Percentiles rank a stretch among this genome's conserved stretches.
These are phyloP conservation scores for Pythium vanterpoolii DNA, from an alignment of 352 stramenopile genomes.

Conservation along the genomic window DNA sequence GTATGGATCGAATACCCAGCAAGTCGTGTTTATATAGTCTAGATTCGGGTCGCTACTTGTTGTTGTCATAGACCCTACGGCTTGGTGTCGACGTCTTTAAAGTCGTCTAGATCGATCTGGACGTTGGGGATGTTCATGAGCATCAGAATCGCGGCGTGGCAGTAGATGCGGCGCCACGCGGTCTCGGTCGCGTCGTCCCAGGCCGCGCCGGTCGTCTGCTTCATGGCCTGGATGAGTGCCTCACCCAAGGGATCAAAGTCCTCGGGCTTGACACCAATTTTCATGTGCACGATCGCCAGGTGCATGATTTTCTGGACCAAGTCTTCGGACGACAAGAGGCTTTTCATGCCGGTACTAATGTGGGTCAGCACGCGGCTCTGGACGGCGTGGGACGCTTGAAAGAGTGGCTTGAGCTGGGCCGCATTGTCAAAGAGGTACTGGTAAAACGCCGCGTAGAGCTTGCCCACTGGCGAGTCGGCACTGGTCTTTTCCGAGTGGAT, in stretches of 20 bases:
- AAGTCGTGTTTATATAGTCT: too few relatives aligned
- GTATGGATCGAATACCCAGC: too few relatives aligned
- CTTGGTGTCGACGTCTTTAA: slow-evolving; percentile 26
- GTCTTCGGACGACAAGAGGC: slow-evolving; percentile 47
- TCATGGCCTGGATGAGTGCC: slow-evolving; percentile 60
- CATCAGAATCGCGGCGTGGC: slow-evolving; percentile 55
- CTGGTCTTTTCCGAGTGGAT: slow-evolving; percentile 54
- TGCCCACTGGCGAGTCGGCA: slow-evolving; percentile 43
- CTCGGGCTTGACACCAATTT: slow-evolving; percentile 61
- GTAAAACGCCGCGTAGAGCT: slow-evolving; percentile 68
- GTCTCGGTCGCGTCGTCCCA: slow-evolving; percentile 49
- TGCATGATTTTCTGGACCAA: slow-evolving; percentile 59
- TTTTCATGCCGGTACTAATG: slow-evolving; percentile 64
- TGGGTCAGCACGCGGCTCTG: slow-evolving; percentile 64
- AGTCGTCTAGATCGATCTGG: slow-evolving; percentile 46
- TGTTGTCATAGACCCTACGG: too few relatives aligned
- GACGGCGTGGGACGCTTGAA: slow-evolving; percentile 62
- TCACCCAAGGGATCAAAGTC: slow-evolving; percentile 63
- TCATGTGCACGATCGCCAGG: slow-evolving; percentile 55
- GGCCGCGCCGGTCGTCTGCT: slow-evolving; percentile 37
- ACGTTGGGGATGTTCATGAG: slow-evolving; percentile 61
- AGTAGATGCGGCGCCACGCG: slow-evolving; percentile 59
- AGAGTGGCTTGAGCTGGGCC: slow-evolving; percentile 59
- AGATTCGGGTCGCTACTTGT: too few relatives aligned
- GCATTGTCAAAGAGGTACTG: slow-evolving; percentile 59